Percentiles rank a stretch among this genome's conserved stretches.
These are phyloP conservation scores for Phytophthora niederhauseri DNA, from an alignment of 352 stramenopile genomes.

Conservation along the genomic window DNA sequence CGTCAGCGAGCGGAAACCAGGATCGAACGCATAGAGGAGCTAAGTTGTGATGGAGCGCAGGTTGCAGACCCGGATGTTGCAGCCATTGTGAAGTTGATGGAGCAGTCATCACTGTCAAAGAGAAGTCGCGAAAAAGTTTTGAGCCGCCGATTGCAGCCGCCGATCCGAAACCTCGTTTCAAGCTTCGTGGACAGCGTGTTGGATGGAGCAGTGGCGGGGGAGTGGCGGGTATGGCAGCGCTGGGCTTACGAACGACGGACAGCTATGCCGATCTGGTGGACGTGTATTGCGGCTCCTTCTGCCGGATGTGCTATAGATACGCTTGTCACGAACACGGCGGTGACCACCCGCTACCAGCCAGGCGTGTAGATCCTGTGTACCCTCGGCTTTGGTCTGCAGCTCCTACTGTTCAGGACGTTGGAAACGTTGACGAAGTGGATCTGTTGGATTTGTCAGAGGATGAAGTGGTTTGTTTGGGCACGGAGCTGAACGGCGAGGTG, in stretches of 20 bases:
- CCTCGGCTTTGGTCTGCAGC: conserved; percentile 39
- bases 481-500: background rate
- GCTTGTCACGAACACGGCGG: conserved; percentile 91
- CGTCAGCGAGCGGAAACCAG: conserved; percentile 13
- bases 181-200: conserved; percentile 41
- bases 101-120: conserved; percentile 24
- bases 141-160: conserved; percentile 44
- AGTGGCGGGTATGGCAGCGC: conserved; percentile 19
- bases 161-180: conserved; percentile 60
- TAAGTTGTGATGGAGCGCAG: conserved; percentile 11
- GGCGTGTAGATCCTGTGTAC: conserved; percentile 60
- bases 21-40: conserved; percentile 16
- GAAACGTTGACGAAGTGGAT: background rate
- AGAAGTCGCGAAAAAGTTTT: conserved; percentile 12
- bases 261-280: conserved; percentile 79
- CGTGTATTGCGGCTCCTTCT: conserved; percentile 89
- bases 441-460: conserved; percentile 8
- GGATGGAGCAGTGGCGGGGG: conserved; percentile 13
- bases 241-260: conserved; percentile 54
- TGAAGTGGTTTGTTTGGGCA: conserved; percentile 19
- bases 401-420: conserved; percentile 12
- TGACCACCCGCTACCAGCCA: conserved; percentile 64
- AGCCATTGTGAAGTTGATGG: conserved; percentile 30
- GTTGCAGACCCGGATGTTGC: conserved; percentile 11
- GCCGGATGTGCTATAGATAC: conserved; percentile 92